Evolutionary conservation across 2,329 filamentous ascomycete species (phyloP), one percentile per base, ranked within the genome.

Genomic region (Cytospora mali): DNA sequence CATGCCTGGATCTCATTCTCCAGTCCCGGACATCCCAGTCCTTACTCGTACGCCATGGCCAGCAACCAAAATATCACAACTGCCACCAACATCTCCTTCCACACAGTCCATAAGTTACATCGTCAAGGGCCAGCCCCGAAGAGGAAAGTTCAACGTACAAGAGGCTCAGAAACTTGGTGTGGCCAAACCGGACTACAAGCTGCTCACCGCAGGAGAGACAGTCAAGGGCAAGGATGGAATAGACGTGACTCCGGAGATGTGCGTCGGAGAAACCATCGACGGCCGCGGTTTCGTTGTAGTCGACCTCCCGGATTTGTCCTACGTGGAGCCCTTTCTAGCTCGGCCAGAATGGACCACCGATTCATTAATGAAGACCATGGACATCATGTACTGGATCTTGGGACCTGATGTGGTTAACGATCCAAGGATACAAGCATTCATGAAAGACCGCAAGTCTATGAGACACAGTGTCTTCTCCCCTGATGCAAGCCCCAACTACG

Each of bases 171-270:
- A 78, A 29, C 77, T 93, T 2, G 88, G 88, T 1, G 84, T 98
- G 0, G 76, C 77, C 23, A 82, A 79, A 58, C 73, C 68, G 0
- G 78, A 88, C 55, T 96, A 83, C 74, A 80, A 80, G 39, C 69
- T 74, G 14, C 80, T 99, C 50, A 81, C 88, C 0, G 73, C 71
- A 1, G 92, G 93, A 2, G 67, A 88, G 66, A 87, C 75, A 54
- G 87, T 95, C 1, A 76, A 79, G 58, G 87, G 85, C 27, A 77
- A 80, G 16, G 83, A 89, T 69, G 93, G 92, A 5, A 81, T 79
- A 7, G 83, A 82, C 0, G 85, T 99, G 31, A 95, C 89, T 0
- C 89, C 94, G 1, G 90, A 95, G 0, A 95, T 96, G 88, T 93
- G 98, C 1, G 72, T 99, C 57, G 92, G 84, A 1, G 79, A 87